phyloP scores from a whole-genome alignment of 148 eudicot species.

The Cornus suecica region DNA sequence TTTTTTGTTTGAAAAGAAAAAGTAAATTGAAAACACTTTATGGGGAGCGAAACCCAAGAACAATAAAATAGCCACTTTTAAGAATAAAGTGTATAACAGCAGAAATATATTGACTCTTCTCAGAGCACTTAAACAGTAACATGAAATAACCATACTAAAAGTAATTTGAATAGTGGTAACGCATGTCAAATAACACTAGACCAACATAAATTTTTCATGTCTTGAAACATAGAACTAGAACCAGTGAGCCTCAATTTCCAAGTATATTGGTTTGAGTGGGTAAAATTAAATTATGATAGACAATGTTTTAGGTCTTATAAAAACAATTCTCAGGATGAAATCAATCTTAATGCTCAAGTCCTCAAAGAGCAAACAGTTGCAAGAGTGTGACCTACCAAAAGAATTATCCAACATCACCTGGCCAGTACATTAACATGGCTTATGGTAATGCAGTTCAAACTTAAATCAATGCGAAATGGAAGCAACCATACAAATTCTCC shows the following conservation, averaged over 20 bases:
- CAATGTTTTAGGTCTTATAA: not conserved
- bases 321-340: not conserved
- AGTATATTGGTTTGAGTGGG: not conserved
- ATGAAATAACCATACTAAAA: not conserved
- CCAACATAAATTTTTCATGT: not conserved
- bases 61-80: too few relatives aligned
- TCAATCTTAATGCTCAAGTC: too few relatives aligned
- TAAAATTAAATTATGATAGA: too few relatives aligned
- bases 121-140: not conserved
- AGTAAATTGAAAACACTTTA: too few relatives aligned
- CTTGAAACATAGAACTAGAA: not conserved
- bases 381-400: not conserved
- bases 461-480: not conserved
- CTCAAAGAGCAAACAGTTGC: not conserved
- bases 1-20: too few relatives aligned
- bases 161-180: not conserved
- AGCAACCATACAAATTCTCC: not conserved
- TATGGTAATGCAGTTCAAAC: not conserved
- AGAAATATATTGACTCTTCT: not conserved
- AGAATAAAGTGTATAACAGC: too few relatives aligned
- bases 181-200: not conserved
- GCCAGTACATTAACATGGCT: not conserved
- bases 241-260: not conserved
- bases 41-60: too few relatives aligned
- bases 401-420: not conserved